Base-by-base conservation (phyloP, 2,329 filamentous ascomycete genomes). In the Rhytidhysteron rufulum region DNA sequence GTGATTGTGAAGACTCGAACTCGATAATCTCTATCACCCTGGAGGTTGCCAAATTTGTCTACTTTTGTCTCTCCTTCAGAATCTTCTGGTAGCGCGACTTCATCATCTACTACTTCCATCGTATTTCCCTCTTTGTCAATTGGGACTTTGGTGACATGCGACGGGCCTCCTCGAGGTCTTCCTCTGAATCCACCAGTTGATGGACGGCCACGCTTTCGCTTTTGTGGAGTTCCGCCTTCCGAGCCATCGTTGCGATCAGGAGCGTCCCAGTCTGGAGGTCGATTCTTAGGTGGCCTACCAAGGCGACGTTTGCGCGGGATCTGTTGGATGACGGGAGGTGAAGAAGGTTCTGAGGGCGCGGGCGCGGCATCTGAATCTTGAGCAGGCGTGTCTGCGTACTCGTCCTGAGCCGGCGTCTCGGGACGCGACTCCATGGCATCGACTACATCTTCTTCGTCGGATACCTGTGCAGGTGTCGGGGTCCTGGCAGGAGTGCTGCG, bases 81-180 rank as follows among this genome's bases (percentile, higher is more conserved):
- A 54, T 97, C 91, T 49, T 90, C 85, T 0, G 90, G 88, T 32
- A 98, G 74, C 24, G 85, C 85, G 32, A 95, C 88, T 70, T 98
- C 93, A 57, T 98, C 93, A 58, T 95, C 79, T 44, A 88, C 77
- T 42, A 98, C 91, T 57, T 93, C 86, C 69, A 91, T 84, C 67
- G 88, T 82, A 43, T 89, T 95, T 37, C 93, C 93, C 56, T 96
- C 89, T 58, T 94, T 94, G 66, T 97, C 93, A 44, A 95, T 85
- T 4, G 88, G 82, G 45, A 95, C 86, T 57, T 89, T 82, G 2
- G 83, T 88, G 35, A 87, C 82, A 57, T 90, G 87, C 29, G 84
- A 83, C 11, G 83, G 80, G 4, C 83, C 79, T 29, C 83, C 83
- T 41, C 85, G 83, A 70, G 83, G 53, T 69, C 87, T 65, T 71